Evolutionary conservation across 2,329 filamentous ascomycete genomes (phyloP), one percentile per base, ranked within the genome.

Genomic region (Phialophora chinensis): DNA sequence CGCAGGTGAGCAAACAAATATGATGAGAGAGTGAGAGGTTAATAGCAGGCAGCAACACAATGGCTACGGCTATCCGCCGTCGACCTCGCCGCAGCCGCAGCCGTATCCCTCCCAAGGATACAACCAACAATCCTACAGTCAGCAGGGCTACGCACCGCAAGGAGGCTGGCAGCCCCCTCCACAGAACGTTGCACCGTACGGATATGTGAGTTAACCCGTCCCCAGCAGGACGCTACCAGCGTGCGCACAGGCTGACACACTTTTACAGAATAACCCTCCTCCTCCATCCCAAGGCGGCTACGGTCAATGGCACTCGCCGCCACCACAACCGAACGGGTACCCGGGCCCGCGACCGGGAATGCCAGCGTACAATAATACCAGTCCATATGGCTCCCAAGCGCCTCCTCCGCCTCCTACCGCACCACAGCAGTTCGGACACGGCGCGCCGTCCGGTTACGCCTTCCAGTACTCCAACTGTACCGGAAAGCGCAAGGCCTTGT

Each of bases 381-480:
- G 52, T 35, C 17, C 35, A 5, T 61, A 69, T 53, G 53, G 81
- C 72, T 33, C 76, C 59, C 77, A 77, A 71, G 85, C 81, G 8
- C 91, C 91, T 59, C 84, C 88, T 1, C 86, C 89, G 60, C 91
- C 91, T 7, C 90, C 90, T 20, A 77, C 83, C 65, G 81, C 85
- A 62, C 84, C 89, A 69, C 91, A 93, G 76, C 83, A 85, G 69
- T 95, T 95, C 75, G 91, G 93, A 63, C 84, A 88, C 68, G 93
- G 92, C 65, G 93, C 93, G 14, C 93, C 93, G 20, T 84, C 88
- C 69, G 85, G 85, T 73, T 97, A 97, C 78, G 87, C 84, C 53
- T 98, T 93, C 79, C 91, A 94, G 78, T 97, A 97, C 79, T 97
- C 93, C 55, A 90, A 90, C 72, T 98, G 93, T 77, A 96, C 91